Conservation (phyloP, 495 filamentous ascomycete species). For the Chaetomium cochliodes region DNA sequence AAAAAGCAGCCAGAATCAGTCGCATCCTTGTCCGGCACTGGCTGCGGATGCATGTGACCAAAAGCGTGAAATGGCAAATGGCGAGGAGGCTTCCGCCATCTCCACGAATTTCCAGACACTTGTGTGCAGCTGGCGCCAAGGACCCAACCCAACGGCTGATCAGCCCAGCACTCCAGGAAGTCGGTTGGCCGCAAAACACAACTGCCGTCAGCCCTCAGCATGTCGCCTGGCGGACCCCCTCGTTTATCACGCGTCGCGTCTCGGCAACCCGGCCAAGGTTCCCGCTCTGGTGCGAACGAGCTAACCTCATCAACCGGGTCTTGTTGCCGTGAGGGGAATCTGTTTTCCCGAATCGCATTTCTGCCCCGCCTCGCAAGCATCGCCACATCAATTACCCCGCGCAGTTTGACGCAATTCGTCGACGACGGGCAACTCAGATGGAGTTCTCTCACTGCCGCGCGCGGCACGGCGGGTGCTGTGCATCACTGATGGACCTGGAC, state of each 20-base stretch:
- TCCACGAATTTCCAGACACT: neutral
- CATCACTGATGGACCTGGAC: conserved; percentile 5
- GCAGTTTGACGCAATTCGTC: neutral
- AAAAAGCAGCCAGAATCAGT: neutral
- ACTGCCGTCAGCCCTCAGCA: neutral
- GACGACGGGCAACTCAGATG: neutral
- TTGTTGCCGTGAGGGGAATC: conserved; percentile 14
- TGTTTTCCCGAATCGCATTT: conserved; percentile 17
- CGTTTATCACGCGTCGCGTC: conserved; percentile 9
- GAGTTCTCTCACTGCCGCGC: conserved; percentile 11
- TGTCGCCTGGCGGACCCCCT: neutral
- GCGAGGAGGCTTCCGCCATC: conserved; percentile 2
- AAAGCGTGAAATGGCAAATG: too few species aligned
- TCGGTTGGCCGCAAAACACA: neutral
- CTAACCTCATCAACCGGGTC: conserved; percentile 11
- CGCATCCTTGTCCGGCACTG: neutral
- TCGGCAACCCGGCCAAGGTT: conserved; percentile 15
- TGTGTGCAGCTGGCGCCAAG: neutral
- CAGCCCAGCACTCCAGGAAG: too few species aligned
- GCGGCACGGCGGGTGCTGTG: conserved; percentile 11
- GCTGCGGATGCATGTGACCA: too few species aligned
- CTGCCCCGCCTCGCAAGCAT: neutral
- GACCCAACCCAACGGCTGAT: neutral
- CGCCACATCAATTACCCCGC: conserved; percentile 19
- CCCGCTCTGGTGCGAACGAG: neutral